phyloP scores from a whole-genome alignment of 306 rosid genomes.

The Purshia tridentata region DNA sequence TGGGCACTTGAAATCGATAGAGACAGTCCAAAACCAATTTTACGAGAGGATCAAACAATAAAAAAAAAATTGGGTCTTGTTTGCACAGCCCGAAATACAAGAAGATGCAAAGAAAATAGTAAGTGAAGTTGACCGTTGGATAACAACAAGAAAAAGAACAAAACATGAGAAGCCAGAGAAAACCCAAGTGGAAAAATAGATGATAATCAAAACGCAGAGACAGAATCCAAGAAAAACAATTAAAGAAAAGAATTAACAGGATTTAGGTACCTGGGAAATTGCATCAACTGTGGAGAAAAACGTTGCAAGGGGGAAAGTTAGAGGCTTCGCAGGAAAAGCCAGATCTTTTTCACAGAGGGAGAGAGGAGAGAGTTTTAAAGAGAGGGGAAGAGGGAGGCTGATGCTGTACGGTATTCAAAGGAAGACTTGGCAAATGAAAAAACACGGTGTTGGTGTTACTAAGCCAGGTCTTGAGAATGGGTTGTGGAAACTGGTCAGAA shows the following conservation, averaged over 20 bases:
- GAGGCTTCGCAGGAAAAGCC: slow-evolving; percentile 6
- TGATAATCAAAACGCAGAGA: slow-evolving; percentile 31
- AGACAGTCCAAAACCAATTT: too few relatives aligned
- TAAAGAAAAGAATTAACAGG: slow-evolving; percentile 8
- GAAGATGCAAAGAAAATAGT: slow-evolving; percentile 7
- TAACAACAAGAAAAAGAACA: slow-evolving; percentile 8
- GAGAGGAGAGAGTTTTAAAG: slow-evolving; percentile 8
- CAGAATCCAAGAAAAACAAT: slow-evolving; percentile 25
- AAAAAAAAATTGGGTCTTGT: slow-evolving; percentile 4
- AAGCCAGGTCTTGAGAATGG: background rate
- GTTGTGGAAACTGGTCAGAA: slow-evolving; percentile 22
- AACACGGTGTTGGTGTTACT: background rate
- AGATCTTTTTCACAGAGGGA: slow-evolving; percentile 8
- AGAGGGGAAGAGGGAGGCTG: slow-evolving; percentile 19
- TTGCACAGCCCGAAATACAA: too few relatives aligned
- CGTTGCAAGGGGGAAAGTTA: slow-evolving; percentile 6
- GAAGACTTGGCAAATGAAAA: slow-evolving; percentile 26
- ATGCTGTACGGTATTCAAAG: slow-evolving; percentile 17
- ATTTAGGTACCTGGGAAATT: slow-evolving; percentile 48
- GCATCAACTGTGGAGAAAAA: slow-evolving; percentile 8
- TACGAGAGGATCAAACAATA: too few relatives aligned
- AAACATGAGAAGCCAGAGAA: background rate
- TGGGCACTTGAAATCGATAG: background rate
- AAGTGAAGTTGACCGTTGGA: slow-evolving; percentile 24
- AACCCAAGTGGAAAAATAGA: slow-evolving; percentile 27